Evolutionary conservation across 2,329 filamentous ascomycete species (phyloP), one percentile per base, ranked within the genome.

Genomic region (Hymenoscyphus repandus): DNA sequence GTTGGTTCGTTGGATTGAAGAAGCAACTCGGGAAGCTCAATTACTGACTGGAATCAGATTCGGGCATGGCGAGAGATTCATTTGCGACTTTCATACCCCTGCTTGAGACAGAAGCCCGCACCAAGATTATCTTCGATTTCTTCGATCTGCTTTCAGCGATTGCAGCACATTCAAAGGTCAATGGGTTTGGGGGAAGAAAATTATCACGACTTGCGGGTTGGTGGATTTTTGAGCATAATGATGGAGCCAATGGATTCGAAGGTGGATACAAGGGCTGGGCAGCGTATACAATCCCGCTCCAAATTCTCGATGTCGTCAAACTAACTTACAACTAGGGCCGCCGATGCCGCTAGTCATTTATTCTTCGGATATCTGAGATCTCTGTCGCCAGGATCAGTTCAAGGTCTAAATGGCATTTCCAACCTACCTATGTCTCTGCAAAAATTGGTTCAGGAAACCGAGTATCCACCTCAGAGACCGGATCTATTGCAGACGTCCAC

Each of bases 361-460:
- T 99, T 99, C 76, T 99, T 99, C 66, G 93, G 93, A 50, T 99
- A 97, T 67, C 80, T 99, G 43, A 82, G 93, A 61, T 96, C 91
- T 0, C 73, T 96, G 42, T 83, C 90, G 1, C 92, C 93, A n/a
- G 86, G 92, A 56, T 80, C 77, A 12, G 66, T 77, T 32, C 78
- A 84, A 56, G 80, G 82, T 30, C 74, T 86, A 47, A 88, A 82
- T 56, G 88, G 88, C 42, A 95, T 97, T 54, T 88, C 91, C 0
- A 80, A 86, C 57, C 79, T 99, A 13, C 93, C 93, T 7, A 86
- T 91, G 66, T 96, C 93, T 11, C 77, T 99, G 15, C 90, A 96
- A 70, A 88, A 92, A 59, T 77, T 99, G 11, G 77, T 97, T 33
- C 84, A 92, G 63, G 90, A 95, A 61, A 96, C 92, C 45, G 90